These are phyloP conservation scores for Globisporangium nagaii DNA, from an alignment of 352 stramenopile species.

Conservation along the genomic window DNA sequence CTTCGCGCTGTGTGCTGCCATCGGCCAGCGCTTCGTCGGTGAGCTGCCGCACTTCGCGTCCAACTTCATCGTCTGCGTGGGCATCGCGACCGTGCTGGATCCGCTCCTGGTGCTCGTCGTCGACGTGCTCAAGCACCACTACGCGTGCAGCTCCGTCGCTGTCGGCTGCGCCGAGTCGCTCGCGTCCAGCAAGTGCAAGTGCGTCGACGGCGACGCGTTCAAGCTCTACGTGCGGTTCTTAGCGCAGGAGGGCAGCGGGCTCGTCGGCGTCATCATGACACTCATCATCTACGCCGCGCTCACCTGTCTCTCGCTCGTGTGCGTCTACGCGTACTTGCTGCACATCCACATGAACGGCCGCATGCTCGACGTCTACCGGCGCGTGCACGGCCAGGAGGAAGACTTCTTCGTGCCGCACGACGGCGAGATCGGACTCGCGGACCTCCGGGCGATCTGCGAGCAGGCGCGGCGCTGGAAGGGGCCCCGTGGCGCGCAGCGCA, in stretches of 20 bases:
- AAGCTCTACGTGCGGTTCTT: slow-evolving; percentile 85
- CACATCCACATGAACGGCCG: slow-evolving; percentile 88
- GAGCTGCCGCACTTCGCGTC: slow-evolving; percentile 73
- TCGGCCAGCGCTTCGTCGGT: slow-evolving; percentile 41
- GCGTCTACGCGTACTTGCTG: slow-evolving; percentile 77
- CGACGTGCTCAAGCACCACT: slow-evolving; percentile 74
- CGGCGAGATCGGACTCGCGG: slow-evolving; percentile 70
- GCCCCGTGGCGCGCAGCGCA: slow-evolving; percentile 45
- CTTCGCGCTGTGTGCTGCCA: slow-evolving; percentile 30
- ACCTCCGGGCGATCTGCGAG: slow-evolving; percentile 64
- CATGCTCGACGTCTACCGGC: slow-evolving; percentile 85
- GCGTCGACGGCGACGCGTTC: slow-evolving; percentile 84
- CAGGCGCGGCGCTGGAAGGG: slow-evolving; percentile 62
- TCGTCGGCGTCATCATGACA: slow-evolving; percentile 77
- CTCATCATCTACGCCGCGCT: slow-evolving; percentile 70
- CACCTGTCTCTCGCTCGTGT: slow-evolving; percentile 43
- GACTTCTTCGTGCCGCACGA: slow-evolving; percentile 88
- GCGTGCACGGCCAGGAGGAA: slow-evolving; percentile 62
- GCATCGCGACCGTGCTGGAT: slow-evolving; percentile 72
- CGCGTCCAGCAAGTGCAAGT: slow-evolving; percentile 36
- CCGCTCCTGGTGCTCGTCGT: slow-evolving; percentile 76
- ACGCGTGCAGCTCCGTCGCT: slow-evolving; percentile 45
- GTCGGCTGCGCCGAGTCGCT: slow-evolving; percentile 34
- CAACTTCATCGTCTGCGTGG: slow-evolving; percentile 73
- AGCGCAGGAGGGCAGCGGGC: slow-evolving; percentile 57